Evolutionary conservation across 345 rosid genomes (phyloP).

Genomic region (Citrus sp.): DNA sequence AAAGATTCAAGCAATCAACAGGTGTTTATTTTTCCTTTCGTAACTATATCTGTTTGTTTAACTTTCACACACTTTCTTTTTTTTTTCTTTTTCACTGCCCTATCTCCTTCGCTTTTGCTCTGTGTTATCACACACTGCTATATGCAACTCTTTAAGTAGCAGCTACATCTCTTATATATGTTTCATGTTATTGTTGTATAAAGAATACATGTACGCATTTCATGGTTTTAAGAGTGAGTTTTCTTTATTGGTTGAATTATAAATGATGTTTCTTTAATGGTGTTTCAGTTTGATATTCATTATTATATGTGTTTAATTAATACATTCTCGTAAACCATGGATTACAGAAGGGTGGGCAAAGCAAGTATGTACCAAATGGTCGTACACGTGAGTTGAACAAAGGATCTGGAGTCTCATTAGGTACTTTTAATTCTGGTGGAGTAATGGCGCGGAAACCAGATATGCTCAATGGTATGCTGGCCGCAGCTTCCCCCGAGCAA

Average conservation of each 20-base stretch:
- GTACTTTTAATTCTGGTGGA: slow-evolving; percentile 31
- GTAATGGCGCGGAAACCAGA: slow-evolving; percentile 33
- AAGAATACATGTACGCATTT: not conserved
- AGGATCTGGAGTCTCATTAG: slow-evolving; percentile 25
- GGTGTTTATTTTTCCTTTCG: slow-evolving; percentile 35
- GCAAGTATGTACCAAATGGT: slow-evolving; percentile 39
- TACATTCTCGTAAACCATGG: not conserved
- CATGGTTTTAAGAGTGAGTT: too few species aligned
- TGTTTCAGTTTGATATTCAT: too few species aligned
- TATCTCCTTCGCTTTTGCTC: not conserved
- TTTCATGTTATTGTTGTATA: not conserved
- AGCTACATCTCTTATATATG: not conserved
- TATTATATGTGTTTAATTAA: too few species aligned
- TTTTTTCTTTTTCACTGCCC: not conserved
- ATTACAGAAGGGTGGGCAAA: slow-evolving; percentile 36
- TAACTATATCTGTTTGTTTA: not conserved
- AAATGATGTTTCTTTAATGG: too few species aligned
- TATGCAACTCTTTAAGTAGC: not conserved
- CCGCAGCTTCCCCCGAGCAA: slow-evolving; percentile 49
- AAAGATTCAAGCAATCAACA: slow-evolving; percentile 52
- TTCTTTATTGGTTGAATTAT: too few species aligned
- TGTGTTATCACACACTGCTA: too few species aligned
- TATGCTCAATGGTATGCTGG: slow-evolving; percentile 55
- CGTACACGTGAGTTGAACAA: slow-evolving; percentile 37
- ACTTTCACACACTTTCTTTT: not conserved